These are phyloP conservation scores for Umbelopsis isabellina DNA, from an alignment of 192 early-diverging fungal species.

Conservation along the genomic window DNA sequence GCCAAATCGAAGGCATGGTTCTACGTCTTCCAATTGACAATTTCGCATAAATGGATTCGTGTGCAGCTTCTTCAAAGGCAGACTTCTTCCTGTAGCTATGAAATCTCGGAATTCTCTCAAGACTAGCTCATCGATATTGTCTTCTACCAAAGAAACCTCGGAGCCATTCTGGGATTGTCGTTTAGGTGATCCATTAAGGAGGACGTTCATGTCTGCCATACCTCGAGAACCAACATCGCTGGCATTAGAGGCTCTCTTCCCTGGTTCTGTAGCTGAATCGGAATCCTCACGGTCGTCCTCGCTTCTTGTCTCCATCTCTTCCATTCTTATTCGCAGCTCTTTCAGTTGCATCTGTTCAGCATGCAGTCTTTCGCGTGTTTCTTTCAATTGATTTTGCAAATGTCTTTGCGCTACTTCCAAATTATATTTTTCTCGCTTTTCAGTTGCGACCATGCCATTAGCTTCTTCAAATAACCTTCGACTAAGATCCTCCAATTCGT, in stretches of 20 bases:
- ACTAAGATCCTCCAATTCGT: conserved; percentile 94
- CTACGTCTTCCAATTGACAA: conserved; percentile 87
- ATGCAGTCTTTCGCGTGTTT: conserved; percentile 65
- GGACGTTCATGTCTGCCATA: conserved; percentile 46
- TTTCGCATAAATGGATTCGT: conserved; percentile 85
- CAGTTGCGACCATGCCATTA: conserved; percentile 87
- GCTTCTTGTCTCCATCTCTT: conserved; percentile 63
- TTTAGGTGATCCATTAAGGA: conserved; percentile 25
- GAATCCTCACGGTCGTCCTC: conserved; percentile 34
- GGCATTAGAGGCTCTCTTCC: neutral
- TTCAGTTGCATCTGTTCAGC: conserved; percentile 84
- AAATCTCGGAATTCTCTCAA: conserved; percentile 90
- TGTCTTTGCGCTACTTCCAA: conserved; percentile 55
- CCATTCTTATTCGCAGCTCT: conserved; percentile 82
- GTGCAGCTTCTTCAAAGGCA: conserved; percentile 77
- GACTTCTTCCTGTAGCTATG: conserved; percentile 62
- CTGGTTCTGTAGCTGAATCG: conserved; percentile 28
- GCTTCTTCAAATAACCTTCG: conserved; percentile 92
- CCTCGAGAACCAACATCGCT: conserved; percentile 43
- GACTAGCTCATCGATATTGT: conserved; percentile 70
- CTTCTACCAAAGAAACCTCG: conserved; percentile 20
- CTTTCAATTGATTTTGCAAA: conserved; percentile 69
- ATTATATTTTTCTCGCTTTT: conserved; percentile 65
- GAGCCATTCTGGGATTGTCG: conserved; percentile 1
- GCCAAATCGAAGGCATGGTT: conserved; percentile 93